Evolutionary conservation across 2,329 filamentous ascomycete genomes (phyloP).

Genomic region (Chaetomium sp.): DNA sequence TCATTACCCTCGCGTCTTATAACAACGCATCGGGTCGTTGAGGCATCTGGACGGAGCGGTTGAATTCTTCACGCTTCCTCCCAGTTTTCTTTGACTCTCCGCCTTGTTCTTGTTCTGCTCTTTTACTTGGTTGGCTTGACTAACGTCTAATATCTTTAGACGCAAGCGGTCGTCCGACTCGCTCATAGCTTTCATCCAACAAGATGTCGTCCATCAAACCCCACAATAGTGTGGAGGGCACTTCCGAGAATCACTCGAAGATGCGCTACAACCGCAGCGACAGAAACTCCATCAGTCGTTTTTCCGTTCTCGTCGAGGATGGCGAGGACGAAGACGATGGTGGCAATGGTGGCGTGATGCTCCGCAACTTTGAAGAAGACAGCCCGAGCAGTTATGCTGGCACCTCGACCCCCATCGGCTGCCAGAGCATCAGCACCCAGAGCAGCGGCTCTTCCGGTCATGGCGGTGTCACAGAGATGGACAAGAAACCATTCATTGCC

Average conservation of each 20-base stretch:
- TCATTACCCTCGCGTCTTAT: too few relatives aligned
- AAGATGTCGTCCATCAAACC: neutral
- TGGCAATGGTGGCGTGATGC: constrained; percentile 10
- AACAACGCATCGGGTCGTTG: too few relatives aligned
- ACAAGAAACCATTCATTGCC: neutral
- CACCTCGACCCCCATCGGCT: neutral
- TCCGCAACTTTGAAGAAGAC: constrained; percentile 12
- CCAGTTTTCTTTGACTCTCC: too few relatives aligned
- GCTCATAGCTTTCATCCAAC: neutral
- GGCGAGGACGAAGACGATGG: constrained; percentile 7
- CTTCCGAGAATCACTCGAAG: neutral
- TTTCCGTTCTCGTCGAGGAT: constrained; percentile 1
- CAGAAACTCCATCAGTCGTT: neutral
- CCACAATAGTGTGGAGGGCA: neutral
- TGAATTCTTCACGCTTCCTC: too few relatives aligned
- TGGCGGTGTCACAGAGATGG: neutral
- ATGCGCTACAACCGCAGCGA: neutral
- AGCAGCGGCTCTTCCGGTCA: neutral
- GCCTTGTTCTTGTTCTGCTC: too few relatives aligned
- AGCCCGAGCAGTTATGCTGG: neutral
- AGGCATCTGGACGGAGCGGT: too few relatives aligned
- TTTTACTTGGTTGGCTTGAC: neutral
- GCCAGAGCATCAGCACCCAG: neutral
- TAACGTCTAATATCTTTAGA: neutral
- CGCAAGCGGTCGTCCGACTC: neutral